Base-by-base conservation (phyloP, 768 basidiomycete genomes). In the Boletus rex-veris region DNA sequence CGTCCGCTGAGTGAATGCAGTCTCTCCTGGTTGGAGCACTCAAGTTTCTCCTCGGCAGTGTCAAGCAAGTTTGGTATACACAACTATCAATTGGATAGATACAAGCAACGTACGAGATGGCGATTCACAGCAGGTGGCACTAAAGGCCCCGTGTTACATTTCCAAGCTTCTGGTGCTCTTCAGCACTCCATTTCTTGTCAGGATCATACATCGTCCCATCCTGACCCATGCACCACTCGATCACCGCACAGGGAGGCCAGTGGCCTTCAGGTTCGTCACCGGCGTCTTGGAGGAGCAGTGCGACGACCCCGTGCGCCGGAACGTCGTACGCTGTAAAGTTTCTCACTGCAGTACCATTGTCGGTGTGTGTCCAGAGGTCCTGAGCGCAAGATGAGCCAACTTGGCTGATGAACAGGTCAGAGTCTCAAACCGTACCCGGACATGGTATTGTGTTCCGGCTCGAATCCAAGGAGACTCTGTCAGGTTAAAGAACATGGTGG, bases 331-430 rank as follows among this genome's bases (percentile, higher is more conserved):
- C 76, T 3, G 80, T 81, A 60, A 86, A 75, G 64, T 79, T 82
- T 16, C 86, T 77, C 21, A 83, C 73, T 1, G 80, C 81, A 0
- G 82, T 88, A 4, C 84, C 85, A 59, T 86, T 88, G 59, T 85
- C 73, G 19, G 84, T 86, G 64, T 88, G 86, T 4, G 80, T 65
- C 87, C 87, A 89, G 3, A 88, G 73, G 61, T 89, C 87, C 84
- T 88, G 52, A 19, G 39, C 19, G 26, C 16, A 41, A 40, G 6
- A 21, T 57, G 42, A 58, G 33, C 19, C 19, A 21, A 28, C 28
- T 21, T 19, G 14, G 14, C 19, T 2, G 37, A 37, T 3, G 36
- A 47, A 55, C 33, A 16, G 4, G 28, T 12, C 10, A 5, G 30
- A 28, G 3, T 18, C 19, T 11, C 14, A n/a, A 40, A 15, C 45